These are phyloP conservation scores for Themeda triandra DNA, from an alignment of 176 grass and related monocot species.

Conservation along the genomic window DNA sequence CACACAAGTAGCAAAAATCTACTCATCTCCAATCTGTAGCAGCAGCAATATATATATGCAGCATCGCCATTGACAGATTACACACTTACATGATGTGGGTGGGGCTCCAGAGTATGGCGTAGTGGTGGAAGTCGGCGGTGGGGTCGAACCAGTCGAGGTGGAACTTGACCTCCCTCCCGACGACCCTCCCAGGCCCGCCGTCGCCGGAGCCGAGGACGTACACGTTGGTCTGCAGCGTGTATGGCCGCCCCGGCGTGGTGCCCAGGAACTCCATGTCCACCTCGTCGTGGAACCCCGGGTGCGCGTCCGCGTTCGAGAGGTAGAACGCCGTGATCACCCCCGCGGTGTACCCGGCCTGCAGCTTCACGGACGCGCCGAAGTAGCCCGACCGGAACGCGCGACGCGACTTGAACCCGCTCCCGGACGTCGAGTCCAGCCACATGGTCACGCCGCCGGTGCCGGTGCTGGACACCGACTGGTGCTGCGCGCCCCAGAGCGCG, in stretches of 20 bases:
- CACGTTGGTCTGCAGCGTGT: conserved; percentile 77
- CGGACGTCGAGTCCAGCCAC: conserved; percentile 65
- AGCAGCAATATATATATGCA: too few relatives aligned
- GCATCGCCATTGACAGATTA: not conserved
- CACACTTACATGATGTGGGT: conserved; percentile 45
- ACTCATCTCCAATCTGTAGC: too few relatives aligned
- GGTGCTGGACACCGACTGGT: conserved; percentile 32
- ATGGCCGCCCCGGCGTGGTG: conserved; percentile 49
- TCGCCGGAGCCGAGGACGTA: conserved; percentile 67
- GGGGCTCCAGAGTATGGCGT: conserved; percentile 45
- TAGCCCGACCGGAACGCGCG: conserved; percentile 48
- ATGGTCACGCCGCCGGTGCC: conserved; percentile 28
- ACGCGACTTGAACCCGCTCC: conserved; percentile 73
- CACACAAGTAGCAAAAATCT: too few relatives aligned
- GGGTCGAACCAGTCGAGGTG: conserved; percentile 81
- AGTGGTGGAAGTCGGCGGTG: conserved; percentile 61
- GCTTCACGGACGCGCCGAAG: conserved; percentile 56
- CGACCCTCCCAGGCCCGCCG: conserved; percentile 37
- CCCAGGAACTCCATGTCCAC: conserved; percentile 74
- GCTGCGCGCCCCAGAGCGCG: conserved; percentile 62
- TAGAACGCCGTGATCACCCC: conserved; percentile 83
- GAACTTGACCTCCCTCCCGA: conserved; percentile 71
- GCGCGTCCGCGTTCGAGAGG: conserved; percentile 61
- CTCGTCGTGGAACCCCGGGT: conserved; percentile 69
- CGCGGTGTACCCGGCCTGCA: conserved; percentile 67